Evolutionary conservation across 2,329 filamentous ascomycete genomes (phyloP).

Genomic region (Aspergillus fructus): DNA sequence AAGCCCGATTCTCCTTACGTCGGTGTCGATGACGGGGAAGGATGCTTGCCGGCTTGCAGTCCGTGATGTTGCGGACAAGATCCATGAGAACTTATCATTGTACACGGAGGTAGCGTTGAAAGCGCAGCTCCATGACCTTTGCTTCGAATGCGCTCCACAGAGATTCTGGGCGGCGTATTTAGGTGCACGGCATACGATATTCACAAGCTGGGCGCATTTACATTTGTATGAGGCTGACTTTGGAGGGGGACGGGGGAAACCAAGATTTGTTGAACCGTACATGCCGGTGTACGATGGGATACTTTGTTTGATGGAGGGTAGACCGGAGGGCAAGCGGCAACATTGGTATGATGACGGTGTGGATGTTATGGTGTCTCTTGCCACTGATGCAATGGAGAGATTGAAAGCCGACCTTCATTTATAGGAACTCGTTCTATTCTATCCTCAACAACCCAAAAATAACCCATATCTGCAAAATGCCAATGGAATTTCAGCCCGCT

Average conservation of each 20-base stretch:
- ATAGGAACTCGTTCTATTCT: not conserved
- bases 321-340: not conserved
- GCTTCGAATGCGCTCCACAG: constrained; percentile 47
- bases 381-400: not conserved
- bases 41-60: not conserved
- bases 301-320: not conserved
- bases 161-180: constrained; percentile 51
- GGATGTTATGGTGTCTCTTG: not conserved
- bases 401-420: not conserved
- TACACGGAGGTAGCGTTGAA: constrained; percentile 40
- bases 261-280: not conserved
- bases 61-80: constrained; percentile 17
- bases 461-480: not conserved
- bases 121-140: constrained; percentile 44
- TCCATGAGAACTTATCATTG: constrained; percentile 35
- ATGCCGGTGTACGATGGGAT: not conserved
- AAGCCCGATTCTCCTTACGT: not conserved
- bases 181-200: constrained; percentile 43
- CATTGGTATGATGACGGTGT: constrained; percentile 6
- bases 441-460: not conserved
- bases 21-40: not conserved
- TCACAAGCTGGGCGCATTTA: constrained; percentile 44
- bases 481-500: not conserved
- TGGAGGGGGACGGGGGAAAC: not conserved
- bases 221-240: constrained; percentile 43